Percentiles rank a stretch among this genome's conserved stretches.
phyloP scores from a whole-genome alignment of 2,329 filamentous ascomycete species.

The Zasmidium cellare region DNA sequence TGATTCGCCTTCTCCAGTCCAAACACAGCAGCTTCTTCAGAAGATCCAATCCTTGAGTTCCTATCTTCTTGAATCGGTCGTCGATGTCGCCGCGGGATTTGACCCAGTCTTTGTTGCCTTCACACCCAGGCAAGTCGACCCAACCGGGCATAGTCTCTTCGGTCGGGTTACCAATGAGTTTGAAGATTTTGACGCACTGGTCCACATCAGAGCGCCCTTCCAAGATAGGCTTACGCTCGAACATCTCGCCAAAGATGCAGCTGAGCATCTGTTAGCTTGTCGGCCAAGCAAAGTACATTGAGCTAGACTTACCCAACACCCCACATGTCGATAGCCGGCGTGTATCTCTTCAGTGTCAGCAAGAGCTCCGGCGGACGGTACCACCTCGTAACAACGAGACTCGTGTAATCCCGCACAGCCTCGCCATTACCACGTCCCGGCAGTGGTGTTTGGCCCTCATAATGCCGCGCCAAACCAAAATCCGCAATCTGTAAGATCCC shows the following conservation, averaged over 20 bases:
- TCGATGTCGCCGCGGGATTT: conserved; percentile 65
- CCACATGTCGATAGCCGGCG: conserved; percentile 98
- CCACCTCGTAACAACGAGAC: conserved; percentile 95
- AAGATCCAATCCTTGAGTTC: conserved; percentile 72
- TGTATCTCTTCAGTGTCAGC: conserved; percentile 84
- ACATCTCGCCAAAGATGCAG: conserved; percentile 99
- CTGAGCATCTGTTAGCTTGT: conserved; percentile 45
- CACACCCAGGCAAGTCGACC: conserved; percentile 77
- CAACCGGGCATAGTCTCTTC: conserved; percentile 93
- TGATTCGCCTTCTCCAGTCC: conserved; percentile 85
- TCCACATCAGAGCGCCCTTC: conserved; percentile 85
- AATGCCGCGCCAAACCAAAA: conserved; percentile 91
- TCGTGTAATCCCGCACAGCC: conserved; percentile 87
- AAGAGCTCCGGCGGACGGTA: conserved; percentile 93
- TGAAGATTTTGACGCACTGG: conserved; percentile 92
- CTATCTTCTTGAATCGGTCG: conserved; percentile 62
- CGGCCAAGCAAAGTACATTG: neutral
- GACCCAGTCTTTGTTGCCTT: conserved; percentile 66
- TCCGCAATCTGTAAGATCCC: conserved; percentile 95
- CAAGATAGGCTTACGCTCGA: conserved; percentile 87
- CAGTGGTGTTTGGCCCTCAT: conserved; percentile 78
- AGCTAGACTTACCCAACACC: conserved; percentile 74
- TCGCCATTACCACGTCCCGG: conserved; percentile 79
- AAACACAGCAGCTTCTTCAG: conserved; percentile 80
- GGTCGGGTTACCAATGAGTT: conserved; percentile 83